Conservation (phyloP, 108 stramenopile species). For the Bacterosira constricta region DNA sequence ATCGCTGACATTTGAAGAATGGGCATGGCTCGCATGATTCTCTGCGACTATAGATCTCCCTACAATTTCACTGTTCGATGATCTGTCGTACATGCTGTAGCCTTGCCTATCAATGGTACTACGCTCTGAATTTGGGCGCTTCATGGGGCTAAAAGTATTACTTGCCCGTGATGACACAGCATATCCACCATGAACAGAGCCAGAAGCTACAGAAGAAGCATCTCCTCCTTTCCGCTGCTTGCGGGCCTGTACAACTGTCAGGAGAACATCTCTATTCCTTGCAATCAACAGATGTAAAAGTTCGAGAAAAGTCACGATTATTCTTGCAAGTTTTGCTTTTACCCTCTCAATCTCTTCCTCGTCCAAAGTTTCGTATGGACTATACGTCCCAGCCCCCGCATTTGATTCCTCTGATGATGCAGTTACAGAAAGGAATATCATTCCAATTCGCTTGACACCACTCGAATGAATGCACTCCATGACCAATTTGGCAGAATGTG, state of each 20-base stretch:
- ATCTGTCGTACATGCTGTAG: conserved; percentile 1
- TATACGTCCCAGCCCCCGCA: conserved; percentile 43
- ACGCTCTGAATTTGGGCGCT: not conserved
- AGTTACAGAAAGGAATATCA: conserved; percentile 54
- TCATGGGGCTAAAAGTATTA: conserved; percentile 6
- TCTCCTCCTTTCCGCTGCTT: conserved; percentile 53
- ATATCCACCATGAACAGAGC: conserved; percentile 34
- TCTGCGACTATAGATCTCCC: conserved; percentile 24
- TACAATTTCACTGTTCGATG: conserved; percentile 10
- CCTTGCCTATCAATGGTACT: conserved; percentile 9
- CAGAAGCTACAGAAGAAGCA: conserved; percentile 20
- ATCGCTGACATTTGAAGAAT: conserved; percentile 38
- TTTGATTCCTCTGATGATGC: conserved; percentile 40
- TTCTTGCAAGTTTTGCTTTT: conserved; percentile 74
- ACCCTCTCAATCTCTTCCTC: conserved; percentile 72
- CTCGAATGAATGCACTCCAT: conserved; percentile 86
- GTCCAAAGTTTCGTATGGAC: conserved; percentile 55
- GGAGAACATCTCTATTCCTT: conserved; percentile 77
- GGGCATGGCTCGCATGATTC: conserved; percentile 1
- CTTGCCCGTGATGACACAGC: conserved; percentile 11
- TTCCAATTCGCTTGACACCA: conserved; percentile 84
- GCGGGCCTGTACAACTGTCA: conserved; percentile 69
- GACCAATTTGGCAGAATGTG: conserved; percentile 82
- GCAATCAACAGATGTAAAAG: conserved; percentile 82
- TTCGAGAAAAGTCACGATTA: conserved; percentile 85